phyloP scores from a whole-genome alignment of 2,329 filamentous ascomycete genomes.

The Penicillium sp. region DNA sequence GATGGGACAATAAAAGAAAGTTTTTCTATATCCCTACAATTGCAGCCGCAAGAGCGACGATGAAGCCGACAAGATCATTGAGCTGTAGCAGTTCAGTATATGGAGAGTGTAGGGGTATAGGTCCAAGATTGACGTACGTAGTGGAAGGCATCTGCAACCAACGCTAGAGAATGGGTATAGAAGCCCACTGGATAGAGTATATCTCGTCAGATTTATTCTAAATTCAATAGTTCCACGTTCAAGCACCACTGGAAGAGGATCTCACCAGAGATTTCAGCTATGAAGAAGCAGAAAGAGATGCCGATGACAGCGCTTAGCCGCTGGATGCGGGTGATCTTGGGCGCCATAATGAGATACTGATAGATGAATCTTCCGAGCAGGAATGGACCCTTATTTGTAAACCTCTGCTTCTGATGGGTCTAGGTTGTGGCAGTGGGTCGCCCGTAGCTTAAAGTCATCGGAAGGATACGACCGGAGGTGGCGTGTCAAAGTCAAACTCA shows the following conservation, averaged over 20 bases:
- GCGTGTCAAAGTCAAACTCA: neutral
- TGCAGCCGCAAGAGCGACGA: constrained; percentile 66
- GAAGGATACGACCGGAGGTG: neutral
- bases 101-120: neutral
- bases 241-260: neutral
- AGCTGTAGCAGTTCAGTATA: constrained; percentile 49
- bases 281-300: constrained; percentile 24
- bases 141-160: constrained; percentile 77
- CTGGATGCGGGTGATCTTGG: constrained; percentile 13
- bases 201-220: neutral
- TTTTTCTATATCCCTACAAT: constrained; percentile 49
- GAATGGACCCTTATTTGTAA: too few species aligned
- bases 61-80: constrained; percentile 71
- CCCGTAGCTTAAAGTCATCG: neutral
- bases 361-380: too few species aligned
- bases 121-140: constrained; percentile 58
- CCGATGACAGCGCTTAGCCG: constrained; percentile 19
- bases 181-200: constrained; percentile 59
- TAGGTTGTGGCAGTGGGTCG: neutral
- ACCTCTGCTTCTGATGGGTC: too few species aligned
- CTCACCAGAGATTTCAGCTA: constrained; percentile 22
- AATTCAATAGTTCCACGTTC: too few species aligned
- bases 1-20: constrained; percentile 65
- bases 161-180: constrained; percentile 68
- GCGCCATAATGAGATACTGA: neutral